These are phyloP conservation scores for Graphiopsis chlorocephala DNA, from an alignment of 2,329 filamentous ascomycete genomes.

Conservation along the genomic window DNA sequence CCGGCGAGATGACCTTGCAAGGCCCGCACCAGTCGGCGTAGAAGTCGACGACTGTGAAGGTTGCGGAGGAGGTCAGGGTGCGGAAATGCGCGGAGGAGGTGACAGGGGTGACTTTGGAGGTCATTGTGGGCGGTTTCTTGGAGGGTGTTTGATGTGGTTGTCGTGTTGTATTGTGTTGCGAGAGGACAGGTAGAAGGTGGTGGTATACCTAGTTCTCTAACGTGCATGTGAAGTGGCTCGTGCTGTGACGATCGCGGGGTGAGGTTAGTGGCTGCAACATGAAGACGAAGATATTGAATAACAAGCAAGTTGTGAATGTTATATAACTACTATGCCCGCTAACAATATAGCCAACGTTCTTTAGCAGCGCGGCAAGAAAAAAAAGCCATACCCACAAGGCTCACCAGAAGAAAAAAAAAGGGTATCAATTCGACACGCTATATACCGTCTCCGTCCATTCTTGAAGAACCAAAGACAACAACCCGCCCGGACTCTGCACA, in stretches of 20 bases:
- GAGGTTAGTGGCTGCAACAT: neutral
- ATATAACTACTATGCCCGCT: neutral
- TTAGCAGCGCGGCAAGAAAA: neutral
- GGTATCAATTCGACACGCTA: slow-evolving; percentile 16
- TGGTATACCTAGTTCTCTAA: neutral
- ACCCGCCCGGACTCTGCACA: neutral
- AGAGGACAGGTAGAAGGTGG: neutral
- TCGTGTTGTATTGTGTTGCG: neutral
- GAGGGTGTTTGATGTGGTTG: neutral
- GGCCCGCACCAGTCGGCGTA: slow-evolving; percentile 53
- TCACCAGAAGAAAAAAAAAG: slow-evolving; percentile 4
- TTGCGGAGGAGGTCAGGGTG: slow-evolving; percentile 30
- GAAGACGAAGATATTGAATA: neutral
- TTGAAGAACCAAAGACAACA: neutral
- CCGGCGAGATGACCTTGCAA: slow-evolving; percentile 54
- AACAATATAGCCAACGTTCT: neutral
- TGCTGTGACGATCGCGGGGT: neutral
- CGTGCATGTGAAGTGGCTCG: slow-evolving; percentile 9
- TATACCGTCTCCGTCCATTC: slow-evolving; percentile 3
- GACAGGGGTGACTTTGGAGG: slow-evolving; percentile 30
- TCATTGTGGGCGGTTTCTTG: slow-evolving; percentile 17
- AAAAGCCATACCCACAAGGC: neutral
- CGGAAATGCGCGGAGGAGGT: slow-evolving; percentile 34
- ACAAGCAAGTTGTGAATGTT: neutral
- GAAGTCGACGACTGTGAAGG: slow-evolving; percentile 36